Conservation (phyloP, 805 yeast species). For the Kodamaea jinghongensis region DNA sequence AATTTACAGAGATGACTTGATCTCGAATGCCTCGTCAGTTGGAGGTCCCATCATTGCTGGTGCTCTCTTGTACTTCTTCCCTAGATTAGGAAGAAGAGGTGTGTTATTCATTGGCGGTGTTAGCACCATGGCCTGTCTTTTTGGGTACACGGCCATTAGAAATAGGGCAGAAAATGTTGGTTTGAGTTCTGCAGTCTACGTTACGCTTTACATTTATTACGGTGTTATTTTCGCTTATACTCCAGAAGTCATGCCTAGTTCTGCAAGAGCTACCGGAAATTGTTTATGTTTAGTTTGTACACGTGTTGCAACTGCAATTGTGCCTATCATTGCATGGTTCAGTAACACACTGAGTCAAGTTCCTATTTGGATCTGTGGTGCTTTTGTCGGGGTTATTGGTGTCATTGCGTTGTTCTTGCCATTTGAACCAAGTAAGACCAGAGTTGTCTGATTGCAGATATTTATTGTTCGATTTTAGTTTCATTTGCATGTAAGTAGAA, state of each 20-base stretch:
- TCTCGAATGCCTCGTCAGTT: slow-evolving; percentile 45
- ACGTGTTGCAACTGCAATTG: slow-evolving; percentile 30
- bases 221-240: slow-evolving; percentile 34
- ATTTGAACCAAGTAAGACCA: slow-evolving; percentile 31
- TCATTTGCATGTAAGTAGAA: too few relatives aligned
- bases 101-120: slow-evolving; percentile 19
- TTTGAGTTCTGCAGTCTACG: slow-evolving; percentile 17
- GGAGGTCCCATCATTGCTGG: slow-evolving; percentile 57
- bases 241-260: slow-evolving; percentile 36
- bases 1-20: slow-evolving; percentile 48
- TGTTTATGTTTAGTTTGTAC: slow-evolving; percentile 31
- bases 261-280: slow-evolving; percentile 37
- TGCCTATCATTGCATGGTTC: slow-evolving; percentile 35
- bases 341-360: slow-evolving; percentile 25
- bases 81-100: slow-evolving; percentile 18
- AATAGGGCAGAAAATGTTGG: slow-evolving; percentile 17
- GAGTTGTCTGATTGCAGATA: slow-evolving; percentile 12
- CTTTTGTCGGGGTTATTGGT: slow-evolving; percentile 31
- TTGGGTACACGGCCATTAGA: slow-evolving; percentile 20
- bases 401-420: slow-evolving; percentile 31
- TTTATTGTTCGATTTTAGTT: background rate
- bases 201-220: slow-evolving; percentile 22
- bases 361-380: slow-evolving; percentile 39
- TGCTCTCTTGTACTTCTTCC: slow-evolving; percentile 19
- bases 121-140: slow-evolving; percentile 19